Evolutionary conservation across 805 yeast species (phyloP).

Genomic region (Saturnispora quitensis): DNA sequence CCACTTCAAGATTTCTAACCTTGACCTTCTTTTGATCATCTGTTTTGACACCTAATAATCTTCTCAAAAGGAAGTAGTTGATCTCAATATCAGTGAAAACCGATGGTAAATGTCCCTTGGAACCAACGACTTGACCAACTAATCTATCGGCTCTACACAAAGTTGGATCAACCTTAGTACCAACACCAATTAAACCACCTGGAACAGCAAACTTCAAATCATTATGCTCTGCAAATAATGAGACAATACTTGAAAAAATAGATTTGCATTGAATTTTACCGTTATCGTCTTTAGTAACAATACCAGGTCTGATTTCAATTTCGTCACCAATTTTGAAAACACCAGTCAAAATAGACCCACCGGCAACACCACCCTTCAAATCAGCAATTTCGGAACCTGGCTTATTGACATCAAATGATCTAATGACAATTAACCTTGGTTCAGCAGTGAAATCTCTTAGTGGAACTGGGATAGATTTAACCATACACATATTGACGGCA

Average conservation of each 20-base stretch:
- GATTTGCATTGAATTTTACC: conserved; percentile 91
- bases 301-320: conserved; percentile 98
- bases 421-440: conserved; percentile 92
- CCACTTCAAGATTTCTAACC: conserved; percentile 87
- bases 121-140: conserved; percentile 98
- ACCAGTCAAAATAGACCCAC: conserved; percentile 96
- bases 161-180: conserved; percentile 98
- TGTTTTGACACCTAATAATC: conserved; percentile 96
- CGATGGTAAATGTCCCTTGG: conserved; percentile 91
- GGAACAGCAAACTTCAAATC: conserved; percentile 98
- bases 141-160: conserved; percentile 98
- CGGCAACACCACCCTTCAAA: conserved; percentile 99
- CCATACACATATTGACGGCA: conserved; percentile 95
- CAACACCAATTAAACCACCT: conserved; percentile 99
- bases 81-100: conserved; percentile 96
- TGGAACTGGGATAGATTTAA: conserved; percentile 92
- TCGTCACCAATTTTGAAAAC: conserved; percentile 96
- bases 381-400: conserved; percentile 98
- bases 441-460: conserved; percentile 88
- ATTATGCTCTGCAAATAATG: conserved; percentile 94
- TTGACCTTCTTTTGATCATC: conserved; percentile 96
- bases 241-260: conserved; percentile 85
- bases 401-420: conserved; percentile 97
- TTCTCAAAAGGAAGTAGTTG: conserved; percentile 91
- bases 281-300: conserved; percentile 87